Conservation (phyloP, 2,329 filamentous ascomycete genomes). For the Alternaria solani region DNA sequence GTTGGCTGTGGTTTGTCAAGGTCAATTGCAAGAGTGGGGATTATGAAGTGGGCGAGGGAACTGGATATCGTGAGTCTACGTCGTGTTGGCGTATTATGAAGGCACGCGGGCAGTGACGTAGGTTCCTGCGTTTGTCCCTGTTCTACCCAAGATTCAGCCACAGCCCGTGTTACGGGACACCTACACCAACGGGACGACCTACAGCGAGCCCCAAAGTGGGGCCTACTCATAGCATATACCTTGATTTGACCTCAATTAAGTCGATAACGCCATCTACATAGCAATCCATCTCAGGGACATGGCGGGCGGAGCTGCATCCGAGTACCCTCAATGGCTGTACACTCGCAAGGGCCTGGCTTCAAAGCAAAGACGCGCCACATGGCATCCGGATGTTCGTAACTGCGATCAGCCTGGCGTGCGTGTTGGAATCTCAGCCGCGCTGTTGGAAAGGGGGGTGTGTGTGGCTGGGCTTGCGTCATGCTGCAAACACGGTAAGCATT, state of each 20-base stretch:
- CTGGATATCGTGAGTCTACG: constrained; percentile 5
- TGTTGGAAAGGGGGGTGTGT: neutral
- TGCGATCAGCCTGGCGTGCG: neutral
- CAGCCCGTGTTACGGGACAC: constrained; percentile 18
- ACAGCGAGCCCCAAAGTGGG: constrained; percentile 23
- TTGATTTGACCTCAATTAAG: constrained; percentile 9
- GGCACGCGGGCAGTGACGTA: constrained; percentile 31
- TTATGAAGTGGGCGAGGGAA: neutral
- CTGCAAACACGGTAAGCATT: constrained; percentile 7
- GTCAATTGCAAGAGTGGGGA: constrained; percentile 3
- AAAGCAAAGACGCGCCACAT: neutral
- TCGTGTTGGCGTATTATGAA: constrained; percentile 18
- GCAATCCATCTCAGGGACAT: neutral
- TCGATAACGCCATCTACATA: neutral
- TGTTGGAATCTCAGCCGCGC: constrained; percentile 4
- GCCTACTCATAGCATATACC: constrained; percentile 16
- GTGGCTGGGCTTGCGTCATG: constrained; percentile 13
- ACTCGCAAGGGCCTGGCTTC: neutral
- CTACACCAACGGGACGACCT: constrained; percentile 23
- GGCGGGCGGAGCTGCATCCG: neutral
- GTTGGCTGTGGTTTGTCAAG: constrained; percentile 7
- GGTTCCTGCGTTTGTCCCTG: constrained; percentile 20
- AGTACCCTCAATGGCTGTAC: neutral
- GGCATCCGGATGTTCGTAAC: neutral
- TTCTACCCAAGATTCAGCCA: constrained; percentile 16